Evolutionary conservation across 1,284 basidiomycete genomes (phyloP).

Genomic region (Trichosporon sp.): DNA sequence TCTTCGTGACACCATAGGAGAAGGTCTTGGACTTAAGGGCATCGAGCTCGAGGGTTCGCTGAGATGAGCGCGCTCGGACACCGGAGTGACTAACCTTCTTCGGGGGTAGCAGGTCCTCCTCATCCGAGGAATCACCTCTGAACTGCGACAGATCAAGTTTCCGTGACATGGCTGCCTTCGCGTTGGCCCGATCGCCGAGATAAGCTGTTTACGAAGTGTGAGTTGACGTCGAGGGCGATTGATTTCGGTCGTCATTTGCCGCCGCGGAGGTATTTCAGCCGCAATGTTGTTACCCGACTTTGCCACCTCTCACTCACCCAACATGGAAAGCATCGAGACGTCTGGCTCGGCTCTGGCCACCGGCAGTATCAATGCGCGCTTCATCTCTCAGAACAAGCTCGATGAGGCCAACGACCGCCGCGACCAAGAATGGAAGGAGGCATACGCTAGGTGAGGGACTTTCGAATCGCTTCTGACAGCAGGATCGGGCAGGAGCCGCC

Average conservation of each 20-base stretch:
- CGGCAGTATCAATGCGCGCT: conserved; percentile 46
- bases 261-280: neutral
- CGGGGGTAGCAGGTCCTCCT: conserved; percentile 31
- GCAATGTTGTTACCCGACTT: neutral
- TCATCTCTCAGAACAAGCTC: conserved; percentile 67
- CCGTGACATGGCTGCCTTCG: conserved; percentile 27
- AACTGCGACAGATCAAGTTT: conserved; percentile 47
- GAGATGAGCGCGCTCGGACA: neutral
- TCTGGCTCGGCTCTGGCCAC: conserved; percentile 23
- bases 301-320: neutral
- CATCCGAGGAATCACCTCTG: conserved; percentile 45
- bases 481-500: conserved; percentile 84
- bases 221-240: neutral
- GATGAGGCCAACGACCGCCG: conserved; percentile 69
- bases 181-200: neutral
- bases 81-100: conserved; percentile 26
- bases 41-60: conserved; percentile 33
- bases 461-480: neutral
- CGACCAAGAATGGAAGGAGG: conserved; percentile 87
- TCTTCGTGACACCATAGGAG: conserved; percentile 49
- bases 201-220: neutral
- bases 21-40: conserved; percentile 48
- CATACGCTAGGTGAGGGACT: conserved; percentile 69
- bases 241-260: neutral
- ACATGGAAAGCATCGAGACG: conserved; percentile 21